Evolutionary conservation across 306 rosid species (phyloP).

Genomic region (Delonix regia): DNA sequence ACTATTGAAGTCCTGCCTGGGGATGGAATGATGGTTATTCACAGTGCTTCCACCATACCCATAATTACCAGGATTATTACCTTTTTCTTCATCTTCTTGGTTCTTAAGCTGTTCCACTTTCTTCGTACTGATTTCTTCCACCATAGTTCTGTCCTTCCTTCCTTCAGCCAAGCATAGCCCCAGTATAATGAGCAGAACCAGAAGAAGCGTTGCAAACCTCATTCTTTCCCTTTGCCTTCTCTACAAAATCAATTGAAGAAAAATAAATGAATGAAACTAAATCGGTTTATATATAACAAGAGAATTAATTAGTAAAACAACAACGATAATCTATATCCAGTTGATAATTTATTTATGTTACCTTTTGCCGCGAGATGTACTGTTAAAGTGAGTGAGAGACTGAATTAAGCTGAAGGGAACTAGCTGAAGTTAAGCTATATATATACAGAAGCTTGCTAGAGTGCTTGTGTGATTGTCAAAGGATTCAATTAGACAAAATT

Average conservation of each 20-base stretch:
- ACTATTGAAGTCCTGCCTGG: slow-evolving; percentile 27
- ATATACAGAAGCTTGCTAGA: not conserved
- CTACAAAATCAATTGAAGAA: not conserved
- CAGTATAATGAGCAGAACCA: slow-evolving; percentile 18
- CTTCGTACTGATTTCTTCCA: not conserved
- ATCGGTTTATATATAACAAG: not conserved
- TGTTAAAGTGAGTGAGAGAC: not conserved
- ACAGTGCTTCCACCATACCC: slow-evolving; percentile 4
- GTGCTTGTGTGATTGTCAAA: not conserved
- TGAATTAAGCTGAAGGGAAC: not conserved
- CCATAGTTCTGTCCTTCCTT: not conserved
- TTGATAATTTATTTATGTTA: not conserved
- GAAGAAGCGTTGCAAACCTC: not conserved
- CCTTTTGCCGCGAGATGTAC: not conserved
- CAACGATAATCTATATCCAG: not conserved
- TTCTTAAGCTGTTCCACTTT: not conserved
- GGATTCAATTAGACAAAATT: slow-evolving; percentile 11
- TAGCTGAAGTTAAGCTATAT: not conserved
- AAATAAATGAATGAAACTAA: not conserved
- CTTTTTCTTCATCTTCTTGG: not conserved
- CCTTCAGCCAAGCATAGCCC: not conserved
- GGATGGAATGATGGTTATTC: slow-evolving; percentile 37
- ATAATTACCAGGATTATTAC: not conserved
- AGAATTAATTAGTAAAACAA: not conserved
- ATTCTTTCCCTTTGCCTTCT: not conserved